phyloP scores from a whole-genome alignment of 2,329 filamentous ascomycete species.

The Calonectria ilicicola region DNA sequence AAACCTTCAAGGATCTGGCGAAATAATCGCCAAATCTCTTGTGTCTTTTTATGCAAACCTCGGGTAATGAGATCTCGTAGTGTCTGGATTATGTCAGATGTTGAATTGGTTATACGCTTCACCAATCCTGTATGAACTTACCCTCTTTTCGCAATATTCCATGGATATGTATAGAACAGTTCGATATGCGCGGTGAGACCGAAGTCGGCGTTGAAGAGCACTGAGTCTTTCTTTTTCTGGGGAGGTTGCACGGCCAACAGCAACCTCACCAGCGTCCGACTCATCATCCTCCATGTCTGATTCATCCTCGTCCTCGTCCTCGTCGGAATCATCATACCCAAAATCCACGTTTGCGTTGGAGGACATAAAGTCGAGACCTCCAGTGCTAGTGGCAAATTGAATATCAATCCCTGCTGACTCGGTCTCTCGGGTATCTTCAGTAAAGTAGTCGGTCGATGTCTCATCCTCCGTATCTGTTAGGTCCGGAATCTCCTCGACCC shows the following conservation, averaged over 20 bases:
- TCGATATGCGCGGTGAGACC: conserved; percentile 66
- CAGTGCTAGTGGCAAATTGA: conserved; percentile 77
- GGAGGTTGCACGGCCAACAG: conserved; percentile 42
- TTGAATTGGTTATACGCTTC: not conserved
- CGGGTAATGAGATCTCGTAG: conserved; percentile 87
- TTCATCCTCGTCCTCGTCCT: conserved; percentile 59
- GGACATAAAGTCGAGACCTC: conserved; percentile 93
- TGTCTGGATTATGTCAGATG: conserved; percentile 60
- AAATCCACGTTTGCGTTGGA: conserved; percentile 86
- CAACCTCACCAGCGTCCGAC: conserved; percentile 49
- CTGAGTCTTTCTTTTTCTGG: conserved; percentile 46
- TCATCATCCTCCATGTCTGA: conserved; percentile 60
- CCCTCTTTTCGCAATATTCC: conserved; percentile 96
- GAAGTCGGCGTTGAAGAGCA: conserved; percentile 45
- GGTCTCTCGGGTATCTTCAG: conserved; percentile 50
- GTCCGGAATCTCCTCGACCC: conserved; percentile 81
- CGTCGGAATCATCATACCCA: conserved; percentile 65
- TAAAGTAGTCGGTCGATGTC: conserved; percentile 63
- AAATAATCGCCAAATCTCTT: conserved; percentile 91
- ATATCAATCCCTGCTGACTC: conserved; percentile 58
- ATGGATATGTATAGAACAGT: conserved; percentile 96
- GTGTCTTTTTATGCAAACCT: conserved; percentile 77
- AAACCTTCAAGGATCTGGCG: conserved; percentile 92
- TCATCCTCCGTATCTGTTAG: conserved; percentile 68
- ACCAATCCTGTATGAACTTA: conserved; percentile 52